Percentiles rank a stretch among this genome's conserved stretches.
Conservation (phyloP, 192 early-diverging fungal genomes). For the Backusella mclennaniae region DNA sequence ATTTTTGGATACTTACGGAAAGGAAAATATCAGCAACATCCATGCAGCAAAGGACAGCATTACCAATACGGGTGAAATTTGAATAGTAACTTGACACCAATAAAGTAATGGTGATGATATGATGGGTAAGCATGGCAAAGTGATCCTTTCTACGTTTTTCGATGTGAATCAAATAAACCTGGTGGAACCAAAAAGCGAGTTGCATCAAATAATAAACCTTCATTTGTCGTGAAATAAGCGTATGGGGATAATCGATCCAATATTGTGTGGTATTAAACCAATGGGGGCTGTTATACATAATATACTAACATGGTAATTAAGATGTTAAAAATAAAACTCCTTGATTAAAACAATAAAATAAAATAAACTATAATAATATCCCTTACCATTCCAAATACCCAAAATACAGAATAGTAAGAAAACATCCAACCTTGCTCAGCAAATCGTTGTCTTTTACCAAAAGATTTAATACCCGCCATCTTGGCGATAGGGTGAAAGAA, state of each 20-base stretch:
- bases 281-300: slow-evolving; percentile 68
- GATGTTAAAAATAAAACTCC: background rate
- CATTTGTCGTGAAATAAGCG: slow-evolving; percentile 45
- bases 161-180: slow-evolving; percentile 71
- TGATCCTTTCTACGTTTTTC: slow-evolving; percentile 80
- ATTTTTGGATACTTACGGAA: slow-evolving; percentile 41
- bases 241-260: slow-evolving; percentile 76
- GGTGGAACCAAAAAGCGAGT: slow-evolving; percentile 79
- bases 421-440: slow-evolving; percentile 74
- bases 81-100: slow-evolving; percentile 62
- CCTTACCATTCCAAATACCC: slow-evolving; percentile 64
- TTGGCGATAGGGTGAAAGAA: slow-evolving; percentile 46
- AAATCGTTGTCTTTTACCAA: slow-evolving; percentile 51
- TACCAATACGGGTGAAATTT: slow-evolving; percentile 79
- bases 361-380: background rate
- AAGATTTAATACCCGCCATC: slow-evolving; percentile 34
- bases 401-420: slow-evolving; percentile 65
- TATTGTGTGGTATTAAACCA: slow-evolving; percentile 72
- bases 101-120: slow-evolving; percentile 72
- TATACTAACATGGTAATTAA: slow-evolving; percentile 39
- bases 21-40: slow-evolving; percentile 82
- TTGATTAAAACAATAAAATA: background rate
- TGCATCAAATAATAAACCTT: slow-evolving; percentile 78
- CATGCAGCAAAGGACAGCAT: slow-evolving; percentile 75
- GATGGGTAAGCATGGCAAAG: slow-evolving; percentile 70